Evolutionary conservation across 1,284 basidiomycete species (phyloP), one percentile per base, ranked within the genome.

Genomic region (Amylostereum chailletii): DNA sequence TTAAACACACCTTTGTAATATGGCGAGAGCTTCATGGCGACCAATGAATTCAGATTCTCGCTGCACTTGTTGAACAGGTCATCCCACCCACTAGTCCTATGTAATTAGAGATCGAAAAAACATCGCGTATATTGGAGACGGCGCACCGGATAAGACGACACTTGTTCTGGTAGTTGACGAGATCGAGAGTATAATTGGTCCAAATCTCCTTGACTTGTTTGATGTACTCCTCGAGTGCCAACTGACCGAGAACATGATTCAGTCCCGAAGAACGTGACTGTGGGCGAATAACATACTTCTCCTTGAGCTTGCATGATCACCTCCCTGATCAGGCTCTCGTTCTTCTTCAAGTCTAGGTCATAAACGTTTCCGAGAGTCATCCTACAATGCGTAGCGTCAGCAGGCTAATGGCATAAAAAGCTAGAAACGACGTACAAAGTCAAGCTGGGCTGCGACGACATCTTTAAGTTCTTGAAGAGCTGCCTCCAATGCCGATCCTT

Each of bases 401-500:
- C n/a, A 45, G 45, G 34, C 11, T 43, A 3, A 4, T 38, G 27
- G 27, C 41, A 49, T 44, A 40, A 2, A 49, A 47, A 49, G 7
- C n/a, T 4, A 30, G 37, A 49, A 19, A 19, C 39, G 11, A 71
- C 83, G 58, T 61, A 90, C 87, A 86, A 69, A 33, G 76, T 78
- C 57, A 83, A 69, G 58, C 73, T 86, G 51, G 83, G 82, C 55
- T 79, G 81, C 29, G 74, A 76, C 34, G 77, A 80, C 55, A 83
- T 70, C 63, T 72, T 80, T 51, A 99, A 71, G n/a, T 80, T 79
- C 67, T 97, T 98, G 81, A 95, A 97, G 30, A 99, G 72, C 64
- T 97, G 89, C 60, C 94, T 91, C 96, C 96, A 99, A 67, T 99
- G 96, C 51, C 96, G 81, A 61, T 99, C 95, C 64, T 97, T 92